Conservation (phyloP, 371 early-diverging fungal species). For the Rhizopus arrhizus region DNA sequence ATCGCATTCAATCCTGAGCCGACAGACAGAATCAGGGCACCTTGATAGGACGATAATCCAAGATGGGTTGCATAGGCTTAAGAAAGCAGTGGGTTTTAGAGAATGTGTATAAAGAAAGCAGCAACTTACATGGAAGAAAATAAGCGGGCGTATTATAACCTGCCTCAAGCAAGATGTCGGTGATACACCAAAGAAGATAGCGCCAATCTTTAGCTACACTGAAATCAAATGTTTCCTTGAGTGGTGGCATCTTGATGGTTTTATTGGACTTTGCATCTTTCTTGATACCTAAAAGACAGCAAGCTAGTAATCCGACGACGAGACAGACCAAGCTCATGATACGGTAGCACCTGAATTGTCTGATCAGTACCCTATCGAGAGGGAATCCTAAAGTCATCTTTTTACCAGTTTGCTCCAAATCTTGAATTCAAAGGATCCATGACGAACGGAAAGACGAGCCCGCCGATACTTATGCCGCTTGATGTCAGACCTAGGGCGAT, state of each 20-base stretch:
- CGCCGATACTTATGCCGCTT: slow-evolving; percentile 76
- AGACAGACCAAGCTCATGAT: slow-evolving; percentile 24
- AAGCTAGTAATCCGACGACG: slow-evolving; percentile 16
- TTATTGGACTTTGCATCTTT: background rate
- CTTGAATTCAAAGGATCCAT: slow-evolving; percentile 58
- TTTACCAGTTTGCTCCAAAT: slow-evolving; percentile 58
- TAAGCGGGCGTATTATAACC: slow-evolving; percentile 63
- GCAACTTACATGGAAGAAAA: slow-evolving; percentile 46
- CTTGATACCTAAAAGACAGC: slow-evolving; percentile 17
- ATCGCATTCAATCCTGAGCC: slow-evolving; percentile 27
- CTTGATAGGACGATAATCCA: slow-evolving; percentile 28
- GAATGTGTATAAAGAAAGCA: no score
- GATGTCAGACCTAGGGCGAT: slow-evolving; percentile 75
- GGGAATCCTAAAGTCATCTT: background rate
- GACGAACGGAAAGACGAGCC: slow-evolving; percentile 67
- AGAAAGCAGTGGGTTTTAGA: background rate
- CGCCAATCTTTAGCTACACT: slow-evolving; percentile 42
- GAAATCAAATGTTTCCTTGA: slow-evolving; percentile 46
- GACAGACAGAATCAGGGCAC: slow-evolving; percentile 25
- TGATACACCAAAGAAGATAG: slow-evolving; percentile 41
- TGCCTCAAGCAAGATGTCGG: slow-evolving; percentile 38
- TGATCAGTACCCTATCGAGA: no score
- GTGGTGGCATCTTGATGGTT: background rate
- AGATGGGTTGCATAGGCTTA: slow-evolving; percentile 30
- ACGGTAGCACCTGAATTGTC: slow-evolving; percentile 24